Evolutionary conservation across 2,329 filamentous ascomycete species (phyloP).

Genomic region (Sarocladium kiliense): DNA sequence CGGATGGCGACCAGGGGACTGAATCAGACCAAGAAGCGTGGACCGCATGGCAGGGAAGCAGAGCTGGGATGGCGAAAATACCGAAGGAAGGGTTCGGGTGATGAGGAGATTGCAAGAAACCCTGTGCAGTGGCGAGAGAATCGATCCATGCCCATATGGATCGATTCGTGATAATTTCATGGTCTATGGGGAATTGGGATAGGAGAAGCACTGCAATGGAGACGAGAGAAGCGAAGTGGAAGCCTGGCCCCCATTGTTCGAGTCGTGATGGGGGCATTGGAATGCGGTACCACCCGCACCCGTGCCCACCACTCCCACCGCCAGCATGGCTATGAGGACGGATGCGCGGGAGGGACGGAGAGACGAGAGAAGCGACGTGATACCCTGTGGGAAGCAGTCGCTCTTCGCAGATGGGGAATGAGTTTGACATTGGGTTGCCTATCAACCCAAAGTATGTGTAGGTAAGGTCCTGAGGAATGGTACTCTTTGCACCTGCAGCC

Average conservation of each 20-base stretch:
- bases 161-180: background rate
- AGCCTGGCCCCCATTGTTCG: too few relatives aligned
- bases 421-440: too few relatives aligned
- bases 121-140: background rate
- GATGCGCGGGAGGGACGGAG: background rate
- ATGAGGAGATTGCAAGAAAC: background rate
- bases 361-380: too few relatives aligned
- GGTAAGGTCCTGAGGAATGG: too few relatives aligned
- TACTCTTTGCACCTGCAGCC: background rate
- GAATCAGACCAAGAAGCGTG: slow-evolving; percentile 6
- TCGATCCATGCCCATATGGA: too few relatives aligned
- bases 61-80: background rate
- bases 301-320: slow-evolving; percentile 2
- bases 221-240: too few relatives aligned
- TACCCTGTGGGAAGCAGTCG: too few relatives aligned
- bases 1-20: background rate
- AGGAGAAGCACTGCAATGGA: too few relatives aligned
- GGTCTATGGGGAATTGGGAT: too few relatives aligned
- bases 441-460: too few relatives aligned
- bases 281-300: slow-evolving; percentile 6
- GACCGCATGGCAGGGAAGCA: background rate
- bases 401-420: too few relatives aligned
- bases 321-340: background rate
- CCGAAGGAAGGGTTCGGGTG: background rate
- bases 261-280: background rate